Evolutionary conservation across 129 eudicot species (phyloP).

Genomic region (Pulicaria dysenterica): DNA sequence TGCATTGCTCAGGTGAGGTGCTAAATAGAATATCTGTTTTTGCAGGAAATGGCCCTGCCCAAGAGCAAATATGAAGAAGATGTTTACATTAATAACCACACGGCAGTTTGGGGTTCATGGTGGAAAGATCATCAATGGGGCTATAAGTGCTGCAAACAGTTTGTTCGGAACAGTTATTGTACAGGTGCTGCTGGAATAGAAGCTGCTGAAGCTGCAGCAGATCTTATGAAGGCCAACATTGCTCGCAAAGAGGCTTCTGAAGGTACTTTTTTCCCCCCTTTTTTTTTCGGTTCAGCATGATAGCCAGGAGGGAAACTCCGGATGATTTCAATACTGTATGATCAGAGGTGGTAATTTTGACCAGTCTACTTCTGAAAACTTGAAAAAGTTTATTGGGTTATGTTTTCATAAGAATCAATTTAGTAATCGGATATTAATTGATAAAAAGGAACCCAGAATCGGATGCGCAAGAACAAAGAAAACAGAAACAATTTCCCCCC

Average conservation of each 20-base stretch:
- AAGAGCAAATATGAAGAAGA: conserved; percentile 95
- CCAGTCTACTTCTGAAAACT: background rate
- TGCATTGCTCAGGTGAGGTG: background rate
- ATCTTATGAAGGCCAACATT: conserved; percentile 87
- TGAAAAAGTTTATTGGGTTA: too few relatives aligned
- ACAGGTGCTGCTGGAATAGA: conserved; percentile 94
- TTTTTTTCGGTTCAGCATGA: background rate
- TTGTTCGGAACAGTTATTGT: conserved; percentile 83
- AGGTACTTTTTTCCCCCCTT: conserved; percentile 22
- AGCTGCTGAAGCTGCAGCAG: conserved; percentile 88
- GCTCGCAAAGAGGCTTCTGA: conserved; percentile 82
- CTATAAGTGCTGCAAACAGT: conserved; percentile 78
- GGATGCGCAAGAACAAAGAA: too few relatives aligned
- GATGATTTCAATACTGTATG: background rate
- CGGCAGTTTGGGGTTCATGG: conserved; percentile 88
- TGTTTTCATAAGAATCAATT: too few relatives aligned
- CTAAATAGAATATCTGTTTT: background rate
- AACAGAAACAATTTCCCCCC: too few relatives aligned
- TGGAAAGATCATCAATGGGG: conserved; percentile 97
- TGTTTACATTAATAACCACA: conserved; percentile 71
- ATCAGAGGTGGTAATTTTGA: background rate
- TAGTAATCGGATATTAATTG: too few relatives aligned
- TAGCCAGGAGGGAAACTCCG: too few relatives aligned
- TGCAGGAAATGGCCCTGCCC: conserved; percentile 75
- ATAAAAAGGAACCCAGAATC: too few relatives aligned